phyloP scores from a whole-genome alignment of 2,329 filamentous ascomycete genomes.

The Colletotrichum camelliae region DNA sequence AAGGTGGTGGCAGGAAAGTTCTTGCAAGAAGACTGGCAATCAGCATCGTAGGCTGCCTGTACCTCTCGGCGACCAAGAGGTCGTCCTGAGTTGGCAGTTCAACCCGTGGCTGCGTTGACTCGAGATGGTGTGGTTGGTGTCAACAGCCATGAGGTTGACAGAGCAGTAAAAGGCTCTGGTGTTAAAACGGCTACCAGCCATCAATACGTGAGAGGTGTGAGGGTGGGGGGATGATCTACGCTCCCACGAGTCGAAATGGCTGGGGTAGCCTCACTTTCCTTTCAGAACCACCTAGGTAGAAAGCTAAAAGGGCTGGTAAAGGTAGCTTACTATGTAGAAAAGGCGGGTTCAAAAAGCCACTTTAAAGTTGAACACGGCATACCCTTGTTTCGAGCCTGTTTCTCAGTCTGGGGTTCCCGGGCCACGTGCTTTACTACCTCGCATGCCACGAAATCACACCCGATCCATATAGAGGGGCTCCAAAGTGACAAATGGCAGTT shows the following conservation, averaged over 20 bases:
- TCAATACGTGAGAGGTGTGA: background rate
- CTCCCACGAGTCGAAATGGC: background rate
- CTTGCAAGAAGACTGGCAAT: background rate
- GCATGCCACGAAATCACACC: background rate
- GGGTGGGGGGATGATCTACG: slow-evolving; percentile 1
- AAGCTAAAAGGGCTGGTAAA: background rate
- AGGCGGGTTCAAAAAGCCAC: background rate
- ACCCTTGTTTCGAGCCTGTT: background rate
- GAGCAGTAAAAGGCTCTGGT: background rate
- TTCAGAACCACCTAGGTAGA: background rate
- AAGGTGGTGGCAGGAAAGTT: background rate
- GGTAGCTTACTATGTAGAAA: background rate
- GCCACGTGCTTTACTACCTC: background rate
- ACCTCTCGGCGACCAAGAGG: background rate
- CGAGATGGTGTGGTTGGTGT: slow-evolving; percentile 3
- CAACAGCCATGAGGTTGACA: background rate
- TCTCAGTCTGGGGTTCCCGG: background rate
- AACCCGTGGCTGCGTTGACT: background rate
- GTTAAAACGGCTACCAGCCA: background rate
- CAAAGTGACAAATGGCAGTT: background rate
- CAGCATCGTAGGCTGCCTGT: background rate
- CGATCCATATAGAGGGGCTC: background rate
- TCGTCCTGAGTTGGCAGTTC: background rate
- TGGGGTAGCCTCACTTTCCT: background rate
- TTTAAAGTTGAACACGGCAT: background rate